Evolutionary conservation across 352 stramenopile genomes (phyloP), one percentile per base, ranked within the genome.

Genomic region (Peronospora belbahrii): DNA sequence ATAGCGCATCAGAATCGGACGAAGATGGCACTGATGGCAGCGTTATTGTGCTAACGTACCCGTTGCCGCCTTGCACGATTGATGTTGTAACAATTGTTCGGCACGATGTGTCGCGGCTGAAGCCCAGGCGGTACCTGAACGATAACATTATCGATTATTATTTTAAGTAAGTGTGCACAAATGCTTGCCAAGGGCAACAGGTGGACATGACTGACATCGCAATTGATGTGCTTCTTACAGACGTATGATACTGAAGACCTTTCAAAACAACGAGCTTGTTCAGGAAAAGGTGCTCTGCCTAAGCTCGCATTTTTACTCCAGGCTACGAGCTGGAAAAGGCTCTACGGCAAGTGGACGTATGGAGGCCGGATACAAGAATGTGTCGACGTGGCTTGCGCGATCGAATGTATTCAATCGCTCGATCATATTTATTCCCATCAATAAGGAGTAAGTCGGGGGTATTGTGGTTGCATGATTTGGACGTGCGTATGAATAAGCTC

Each of bases 61-160:
- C 81, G 5, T 43, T 88, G 15, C 81, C 81, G 18, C 81, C 81
- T 2, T 85, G 74, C 34, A 74, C 69, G 0, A 70, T 62, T 8
- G 81, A 93, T 38, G 60, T 93, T 38, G 75, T 93, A 28, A 85
- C 78, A 14, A 85, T 93, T 19, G 83, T 77, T 17, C 54, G 63
- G 10, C 50, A 63, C 3, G 81, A 93, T 52, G 54, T 89, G 6
- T 57, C 45, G 9, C 58, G 78, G 2, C 42, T 90, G 14, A 68
- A 78, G 30, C 78, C 81, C 8, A 65, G 56, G 5, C 80, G 88
- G 33, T 96, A 95, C 51, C 61, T 96, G 37, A 96, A 96, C 58
- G 86, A 96, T 63, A 96, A 88, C 57, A 80, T 96, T 37, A 87
- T 96, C 52, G 85, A 96, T 48, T 94, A 94, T 47, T 93, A 92